Percentiles rank a stretch among this genome's conserved stretches.
phyloP scores from a whole-genome alignment of 2,329 filamentous ascomycete genomes.

The Albifimbria verrucaria region DNA sequence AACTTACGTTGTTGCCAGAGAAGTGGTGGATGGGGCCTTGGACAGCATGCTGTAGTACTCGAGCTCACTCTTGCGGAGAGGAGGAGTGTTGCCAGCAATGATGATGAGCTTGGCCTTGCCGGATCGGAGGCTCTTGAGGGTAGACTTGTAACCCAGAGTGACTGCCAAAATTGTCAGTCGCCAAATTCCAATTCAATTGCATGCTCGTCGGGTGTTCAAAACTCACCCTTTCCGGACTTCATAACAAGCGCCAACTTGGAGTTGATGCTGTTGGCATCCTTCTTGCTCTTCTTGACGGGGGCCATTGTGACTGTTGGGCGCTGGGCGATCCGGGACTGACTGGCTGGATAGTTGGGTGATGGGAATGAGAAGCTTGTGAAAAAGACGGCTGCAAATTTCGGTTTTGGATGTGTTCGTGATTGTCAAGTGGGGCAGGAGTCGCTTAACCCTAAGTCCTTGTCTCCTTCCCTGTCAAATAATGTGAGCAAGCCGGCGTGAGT shows the following conservation, averaged over 20 bases:
- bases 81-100: conserved; percentile 90
- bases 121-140: conserved; percentile 81
- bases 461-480: too few species aligned
- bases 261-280: conserved; percentile 72
- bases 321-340: conserved; percentile 26
- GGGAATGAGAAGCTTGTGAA: conserved; percentile 13
- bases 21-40: conserved; percentile 99
- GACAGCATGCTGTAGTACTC: conserved; percentile 93
- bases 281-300: conserved; percentile 76
- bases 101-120: conserved; percentile 99
- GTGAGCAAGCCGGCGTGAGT: too few species aligned
- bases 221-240: conserved; percentile 72
- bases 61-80: conserved; percentile 95
- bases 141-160: conserved; percentile 40
- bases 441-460: too few species aligned
- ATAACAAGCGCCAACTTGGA: conserved; percentile 60
- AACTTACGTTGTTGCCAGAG: conserved; percentile 96
- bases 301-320: conserved; percentile 57
- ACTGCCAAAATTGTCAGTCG: too few species aligned
- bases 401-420: conserved; percentile 14
- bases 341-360: conserved; percentile 25
- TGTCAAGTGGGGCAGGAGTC: not conserved
- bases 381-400: conserved; percentile 21
- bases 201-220: too few species aligned
- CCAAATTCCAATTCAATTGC: not conserved